A percentile compares a stretch with the other conserved stretches of the same genome.
Evolutionary conservation across 352 stramenopile genomes (phyloP).

Genomic region (Halophytophthora polymorphica): DNA sequence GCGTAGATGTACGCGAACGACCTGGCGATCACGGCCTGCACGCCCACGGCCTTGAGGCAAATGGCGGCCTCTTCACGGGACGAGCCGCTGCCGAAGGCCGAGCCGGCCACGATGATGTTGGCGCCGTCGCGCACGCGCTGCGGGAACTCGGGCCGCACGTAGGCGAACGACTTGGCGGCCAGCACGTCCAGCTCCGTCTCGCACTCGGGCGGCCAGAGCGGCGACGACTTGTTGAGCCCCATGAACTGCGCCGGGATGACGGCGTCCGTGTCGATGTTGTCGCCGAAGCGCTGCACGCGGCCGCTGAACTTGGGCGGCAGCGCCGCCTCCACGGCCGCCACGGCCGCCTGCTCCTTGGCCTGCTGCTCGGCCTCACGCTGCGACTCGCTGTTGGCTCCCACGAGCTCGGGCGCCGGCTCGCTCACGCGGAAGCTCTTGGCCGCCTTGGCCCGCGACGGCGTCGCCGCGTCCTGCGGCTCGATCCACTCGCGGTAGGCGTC

Average conservation of each 20-base stretch:
- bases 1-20: conserved; percentile 89
- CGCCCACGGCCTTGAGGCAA: conserved; percentile 70
- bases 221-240: conserved; percentile 70
- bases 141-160: conserved; percentile 76
- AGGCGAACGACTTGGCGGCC: conserved; percentile 76
- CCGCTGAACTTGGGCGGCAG: conserved; percentile 61
- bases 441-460: conserved; percentile 17
- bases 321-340: conserved; percentile 50
- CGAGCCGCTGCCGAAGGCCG: conserved; percentile 81
- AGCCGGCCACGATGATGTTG: conserved; percentile 81
- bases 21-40: conserved; percentile 77
- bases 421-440: conserved; percentile 33
- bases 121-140: conserved; percentile 64
- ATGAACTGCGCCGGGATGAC: conserved; percentile 80
- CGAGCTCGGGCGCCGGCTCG: conserved; percentile 54
- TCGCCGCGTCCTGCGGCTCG: conserved; percentile 25
- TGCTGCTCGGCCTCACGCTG: conserved; percentile 52
- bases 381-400: conserved; percentile 31
- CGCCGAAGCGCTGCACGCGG: conserved; percentile 78
- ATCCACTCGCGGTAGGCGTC: conserved; percentile 77
- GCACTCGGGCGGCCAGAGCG: conserved; percentile 71
- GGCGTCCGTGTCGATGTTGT: conserved; percentile 89
- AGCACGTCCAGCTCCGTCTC: conserved; percentile 79
- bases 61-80: conserved; percentile 84
- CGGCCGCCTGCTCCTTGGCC: conserved; percentile 51